These are phyloP conservation scores for Coemansia sp. DNA, from an alignment of 192 early-diverging fungal genomes.

Conservation along the genomic window DNA sequence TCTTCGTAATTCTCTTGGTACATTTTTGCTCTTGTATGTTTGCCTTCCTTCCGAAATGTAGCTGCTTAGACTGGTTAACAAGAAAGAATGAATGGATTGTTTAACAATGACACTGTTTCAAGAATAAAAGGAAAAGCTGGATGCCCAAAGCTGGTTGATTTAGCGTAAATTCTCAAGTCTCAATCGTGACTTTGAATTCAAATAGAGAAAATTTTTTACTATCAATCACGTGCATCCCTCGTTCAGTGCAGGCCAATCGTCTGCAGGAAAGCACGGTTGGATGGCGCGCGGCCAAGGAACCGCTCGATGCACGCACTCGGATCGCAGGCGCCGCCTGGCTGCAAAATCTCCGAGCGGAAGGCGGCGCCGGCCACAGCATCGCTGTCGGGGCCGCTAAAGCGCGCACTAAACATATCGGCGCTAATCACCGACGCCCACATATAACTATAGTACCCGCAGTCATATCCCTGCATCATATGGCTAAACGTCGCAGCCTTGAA, in stretches of 20 bases:
- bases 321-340: conserved; percentile 55
- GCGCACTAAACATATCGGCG: conserved; percentile 73
- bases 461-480: conserved; percentile 71
- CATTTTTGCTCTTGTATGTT: conserved; percentile 19
- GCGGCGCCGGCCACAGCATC: conserved; percentile 7
- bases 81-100: too few species aligned
- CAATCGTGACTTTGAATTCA: not conserved
- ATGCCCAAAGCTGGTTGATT: too few species aligned
- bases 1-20: conserved; percentile 50
- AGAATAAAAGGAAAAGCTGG: too few species aligned
- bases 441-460: conserved; percentile 71
- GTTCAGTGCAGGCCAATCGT: conserved; percentile 52
- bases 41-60: too few species aligned
- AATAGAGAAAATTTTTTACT: not conserved
- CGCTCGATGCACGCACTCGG: conserved; percentile 62
- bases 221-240: conserved; percentile 17
- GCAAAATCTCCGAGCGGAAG: conserved; percentile 17
- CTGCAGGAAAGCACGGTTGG: conserved; percentile 66
- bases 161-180: not conserved
- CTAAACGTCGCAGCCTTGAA: conserved; percentile 52
- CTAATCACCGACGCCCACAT: conserved; percentile 75
- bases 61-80: too few species aligned
- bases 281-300: conserved; percentile 78
- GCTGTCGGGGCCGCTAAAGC: conserved; percentile 57
- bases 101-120: too few species aligned